Base-by-base conservation (phyloP, 768 basidiomycete genomes). In the Xerocomellus amylosporus region DNA sequence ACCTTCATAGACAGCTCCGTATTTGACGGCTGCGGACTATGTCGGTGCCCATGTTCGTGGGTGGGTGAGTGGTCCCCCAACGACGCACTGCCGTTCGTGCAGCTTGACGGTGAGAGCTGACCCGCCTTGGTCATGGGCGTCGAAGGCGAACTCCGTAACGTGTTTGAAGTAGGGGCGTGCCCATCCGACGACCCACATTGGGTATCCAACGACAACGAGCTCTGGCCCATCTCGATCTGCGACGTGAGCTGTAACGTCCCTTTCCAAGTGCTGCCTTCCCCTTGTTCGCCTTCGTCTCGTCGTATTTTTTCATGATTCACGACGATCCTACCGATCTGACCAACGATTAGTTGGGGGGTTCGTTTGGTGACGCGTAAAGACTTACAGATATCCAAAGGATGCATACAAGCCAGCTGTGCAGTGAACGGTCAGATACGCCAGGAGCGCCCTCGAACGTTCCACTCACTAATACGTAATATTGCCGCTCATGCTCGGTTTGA, bases 381-480 rank as follows among this genome's bases (percentile, higher is more conserved):
- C 64, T 30, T 33, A 65, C 64, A 8, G 64, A 56, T 24, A 59
- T 9, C 54, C 59, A 65, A 19, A 66, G 57, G 19, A 53, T 17
- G 26, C 39, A 50, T 12, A 63, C 50, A 3, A 66, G 44, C 64
- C 64, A 63, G 38, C 64, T 66, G 45, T n/a, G 13, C n/a, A 51
- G 43, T 4, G 13, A 36, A 34, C 8, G 3, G 33, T 49, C 13
- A 26, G 53, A 36, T 26, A 26, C 14, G 8, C 33, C 19, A n/a
- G 45, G 17, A 36, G 12, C 24, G 9, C 10, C n/a, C 9, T 46
- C 19, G 3, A 28, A 39, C 4, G 24, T 19, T 33, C 5, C 10
- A 56, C 65, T 20, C 33, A 64, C 66, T 61, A 58, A 46, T 61
- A 67, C 2, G 53, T 49, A 1, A 67, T 43, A 26, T 68, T 68